These are phyloP conservation scores for Suaeda aralocaspica DNA, from an alignment of 148 eudicot species.

Conservation along the genomic window DNA sequence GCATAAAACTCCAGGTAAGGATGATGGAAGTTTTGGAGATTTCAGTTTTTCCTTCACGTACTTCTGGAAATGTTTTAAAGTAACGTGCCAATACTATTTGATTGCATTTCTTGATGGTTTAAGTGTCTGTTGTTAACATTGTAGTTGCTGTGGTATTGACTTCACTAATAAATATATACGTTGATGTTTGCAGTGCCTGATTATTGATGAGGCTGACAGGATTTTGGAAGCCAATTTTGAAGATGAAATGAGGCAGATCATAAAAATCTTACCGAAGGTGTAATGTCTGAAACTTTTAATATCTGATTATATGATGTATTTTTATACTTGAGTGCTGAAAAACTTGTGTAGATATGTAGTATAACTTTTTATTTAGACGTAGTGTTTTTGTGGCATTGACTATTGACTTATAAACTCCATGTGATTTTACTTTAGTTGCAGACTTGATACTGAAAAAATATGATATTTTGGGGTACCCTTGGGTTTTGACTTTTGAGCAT, in stretches of 20 bases:
- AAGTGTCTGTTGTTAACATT: not conserved
- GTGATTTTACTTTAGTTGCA: not conserved
- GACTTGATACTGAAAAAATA: not conserved
- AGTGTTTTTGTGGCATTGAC: not conserved
- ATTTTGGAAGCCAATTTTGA: slow-evolving; percentile 92
- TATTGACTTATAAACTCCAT: not conserved
- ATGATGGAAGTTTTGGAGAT: not conserved
- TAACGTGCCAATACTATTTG: not conserved
- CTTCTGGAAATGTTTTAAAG: not conserved
- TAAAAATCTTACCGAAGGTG: slow-evolving; percentile 86
- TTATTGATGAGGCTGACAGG: slow-evolving; percentile 96
- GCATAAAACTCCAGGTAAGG: not conserved
- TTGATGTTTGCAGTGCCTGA: slow-evolving; percentile 56
- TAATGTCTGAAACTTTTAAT: not conserved
- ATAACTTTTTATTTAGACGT: not conserved
- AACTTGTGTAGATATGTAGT: not conserved
- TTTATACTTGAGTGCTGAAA: not conserved
- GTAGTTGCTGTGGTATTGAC: not conserved
- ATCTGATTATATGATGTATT: not conserved
- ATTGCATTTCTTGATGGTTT: not conserved
- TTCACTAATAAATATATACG: slow-evolving; percentile 1
- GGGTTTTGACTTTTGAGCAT: not conserved
- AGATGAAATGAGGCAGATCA: slow-evolving; percentile 88
- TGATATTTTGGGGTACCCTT: too few species aligned
- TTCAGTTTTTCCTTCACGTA: not conserved